Conservation (phyloP, 1,284 basidiomycete genomes). For the Tylopilus sp. region DNA sequence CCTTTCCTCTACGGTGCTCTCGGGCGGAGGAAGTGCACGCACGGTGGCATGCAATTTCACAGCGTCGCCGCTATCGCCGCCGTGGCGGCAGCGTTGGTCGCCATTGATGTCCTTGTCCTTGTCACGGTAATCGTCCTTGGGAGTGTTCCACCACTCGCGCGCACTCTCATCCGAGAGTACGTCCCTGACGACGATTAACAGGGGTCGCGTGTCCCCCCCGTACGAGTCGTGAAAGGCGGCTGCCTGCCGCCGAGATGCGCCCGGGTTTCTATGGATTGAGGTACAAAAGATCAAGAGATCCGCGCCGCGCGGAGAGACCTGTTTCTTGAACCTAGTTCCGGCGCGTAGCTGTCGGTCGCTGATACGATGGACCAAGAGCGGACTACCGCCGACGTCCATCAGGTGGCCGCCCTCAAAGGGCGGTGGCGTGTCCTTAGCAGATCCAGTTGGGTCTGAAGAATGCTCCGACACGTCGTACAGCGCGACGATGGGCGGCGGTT, state of each 20-base stretch:
- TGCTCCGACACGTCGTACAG: slow-evolving; percentile 24
- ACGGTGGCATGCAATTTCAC: slow-evolving; percentile 22
- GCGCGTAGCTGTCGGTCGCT: slow-evolving; percentile 21
- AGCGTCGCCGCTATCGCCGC: neutral
- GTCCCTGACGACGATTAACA: slow-evolving; percentile 27
- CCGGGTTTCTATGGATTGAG: slow-evolving; percentile 9
- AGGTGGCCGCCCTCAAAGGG: slow-evolving; percentile 19
- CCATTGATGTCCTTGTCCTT: neutral
- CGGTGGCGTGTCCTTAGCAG: slow-evolving; percentile 9
- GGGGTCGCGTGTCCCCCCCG: slow-evolving; percentile 26
- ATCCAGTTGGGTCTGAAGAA: slow-evolving; percentile 1
- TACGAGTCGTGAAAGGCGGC: slow-evolving; percentile 22
- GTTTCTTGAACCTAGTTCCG: slow-evolving; percentile 28
- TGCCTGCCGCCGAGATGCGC: slow-evolving; percentile 13
- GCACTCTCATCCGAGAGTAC: slow-evolving; percentile 22
- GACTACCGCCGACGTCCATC: slow-evolving; percentile 19
- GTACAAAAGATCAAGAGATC: slow-evolving; percentile 29
- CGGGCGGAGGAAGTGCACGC: slow-evolving; percentile 18
- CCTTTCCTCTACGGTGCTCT: neutral
- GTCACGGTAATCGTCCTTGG: slow-evolving; percentile 1
- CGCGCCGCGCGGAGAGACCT: slow-evolving; percentile 18
- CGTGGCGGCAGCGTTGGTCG: neutral
- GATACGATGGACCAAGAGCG: slow-evolving; percentile 24
- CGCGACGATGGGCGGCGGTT: slow-evolving; percentile 16
- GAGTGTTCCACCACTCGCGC: slow-evolving; percentile 19